Evolutionary conservation across 176 grass and related monocot genomes (phyloP), one percentile per base, ranked within the genome.

Genomic region (Eremochloa ophiuroides): DNA sequence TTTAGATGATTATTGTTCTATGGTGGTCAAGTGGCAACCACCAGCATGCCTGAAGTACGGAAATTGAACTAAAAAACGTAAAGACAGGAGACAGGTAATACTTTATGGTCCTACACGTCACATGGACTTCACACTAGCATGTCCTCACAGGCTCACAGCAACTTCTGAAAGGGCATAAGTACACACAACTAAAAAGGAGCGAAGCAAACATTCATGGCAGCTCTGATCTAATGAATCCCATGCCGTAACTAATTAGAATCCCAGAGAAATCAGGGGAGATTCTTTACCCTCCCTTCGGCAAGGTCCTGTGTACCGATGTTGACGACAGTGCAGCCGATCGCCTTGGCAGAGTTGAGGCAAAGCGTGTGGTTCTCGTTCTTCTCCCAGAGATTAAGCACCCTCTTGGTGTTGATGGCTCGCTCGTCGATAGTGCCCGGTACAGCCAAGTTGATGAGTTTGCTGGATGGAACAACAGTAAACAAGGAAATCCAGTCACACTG

Each of bases 301-400:
- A 98, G 90, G 71, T 98, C 95, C 62, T 94, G 92, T 8, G 95
- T 98, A 20, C 95, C 95, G 58, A 98, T 98, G 76, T 98, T 98
- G 66, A 98, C 92, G 16, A 98, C 79, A 17, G 95, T 98, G 76
- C 95, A 98, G 30, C 95, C 95, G 11, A 98, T 98, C 29, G 95
- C 95, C 86, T 91, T 98, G 50, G 95, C 92, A 8, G 92, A 98
- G 65, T 98, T 94, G 72, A 98, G 92, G 72, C 93, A 95, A 55
- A 98, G 92, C 11, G 93, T 95, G 64, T 95, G 95, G 78, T 98
- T 98, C 84, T 93, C 95, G 23, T 95, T 98, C 90, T 98, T 98
- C 80, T 98, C 95, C 95, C 95, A 98, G 34, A 89, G 90, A 61
- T 98, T 98, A 38, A 98, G 80, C 64, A 89, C 61, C 77, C 65